Percentiles rank a stretch among this genome's conserved stretches.
These are phyloP conservation scores for Orbilia oligospora DNA, from an alignment of 2,329 filamentous ascomycete genomes.

Conservation along the genomic window DNA sequence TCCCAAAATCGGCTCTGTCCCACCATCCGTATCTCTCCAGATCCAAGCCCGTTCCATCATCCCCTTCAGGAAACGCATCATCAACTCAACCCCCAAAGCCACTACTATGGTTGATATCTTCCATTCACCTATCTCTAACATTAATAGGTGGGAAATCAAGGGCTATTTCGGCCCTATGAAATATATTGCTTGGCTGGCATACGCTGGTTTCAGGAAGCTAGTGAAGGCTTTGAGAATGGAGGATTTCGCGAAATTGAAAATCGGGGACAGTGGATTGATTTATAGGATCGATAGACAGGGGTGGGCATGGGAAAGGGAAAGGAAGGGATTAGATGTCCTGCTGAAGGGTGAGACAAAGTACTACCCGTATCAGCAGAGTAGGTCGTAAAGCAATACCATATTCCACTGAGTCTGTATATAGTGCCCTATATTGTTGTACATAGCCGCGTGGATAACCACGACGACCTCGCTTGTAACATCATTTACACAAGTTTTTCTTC, in stretches of 20 bases:
- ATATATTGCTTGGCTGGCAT: constrained; percentile 44
- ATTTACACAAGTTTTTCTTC: background rate
- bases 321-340: constrained; percentile 50
- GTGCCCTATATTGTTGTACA: constrained; percentile 4
- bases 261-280: constrained; percentile 38
- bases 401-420: constrained; percentile 26
- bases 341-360: constrained; percentile 45
- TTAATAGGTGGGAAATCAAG: constrained; percentile 36
- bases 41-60: constrained; percentile 53
- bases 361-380: constrained; percentile 26
- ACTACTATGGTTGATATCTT: constrained; percentile 41
- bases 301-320: constrained; percentile 57
- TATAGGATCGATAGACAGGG: constrained; percentile 52
- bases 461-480: constrained; percentile 17
- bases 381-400: background rate
- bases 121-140: constrained; percentile 4
- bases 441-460: background rate
- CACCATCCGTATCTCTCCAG: constrained; percentile 41
- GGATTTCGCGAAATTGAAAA: constrained; percentile 50
- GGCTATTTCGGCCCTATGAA: constrained; percentile 54
- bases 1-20: constrained; percentile 1
- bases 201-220: constrained; percentile 21
- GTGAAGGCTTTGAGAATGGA: constrained; percentile 36
- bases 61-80: constrained; percentile 44
- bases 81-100: constrained; percentile 26